These are phyloP conservation scores for Penicillium lividum DNA, from an alignment of 495 filamentous ascomycete genomes.

Conservation along the genomic window DNA sequence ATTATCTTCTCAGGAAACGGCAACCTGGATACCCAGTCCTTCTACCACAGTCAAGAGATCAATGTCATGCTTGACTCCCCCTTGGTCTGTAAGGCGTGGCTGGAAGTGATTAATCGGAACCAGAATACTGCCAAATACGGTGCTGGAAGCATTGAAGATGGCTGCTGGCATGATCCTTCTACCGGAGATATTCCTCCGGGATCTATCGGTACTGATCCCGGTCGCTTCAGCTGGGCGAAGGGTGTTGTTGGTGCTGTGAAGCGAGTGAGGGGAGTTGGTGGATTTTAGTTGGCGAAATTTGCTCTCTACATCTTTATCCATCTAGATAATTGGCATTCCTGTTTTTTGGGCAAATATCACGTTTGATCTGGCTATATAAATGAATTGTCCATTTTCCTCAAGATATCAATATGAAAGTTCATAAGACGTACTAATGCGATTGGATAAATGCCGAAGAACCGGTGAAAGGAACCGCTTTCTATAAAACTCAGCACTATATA, in stretches of 20 bases:
- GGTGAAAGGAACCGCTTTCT: neutral
- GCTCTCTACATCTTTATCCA: neutral
- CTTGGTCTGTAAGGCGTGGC: constrained; percentile 61
- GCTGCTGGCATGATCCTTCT: constrained; percentile 51
- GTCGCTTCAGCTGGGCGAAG: constrained; percentile 61
- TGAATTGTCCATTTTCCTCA: neutral
- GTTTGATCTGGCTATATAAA: neutral
- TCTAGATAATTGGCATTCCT: neutral
- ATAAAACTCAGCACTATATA: neutral
- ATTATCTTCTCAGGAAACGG: constrained; percentile 54
- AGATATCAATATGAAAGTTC: neutral
- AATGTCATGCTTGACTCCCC: constrained; percentile 71
- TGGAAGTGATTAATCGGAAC: constrained; percentile 60
- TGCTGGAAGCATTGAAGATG: constrained; percentile 52
- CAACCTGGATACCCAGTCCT: constrained; percentile 81
- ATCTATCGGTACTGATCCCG: constrained; percentile 60
- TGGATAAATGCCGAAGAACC: neutral
- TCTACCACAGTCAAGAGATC: constrained; percentile 74
- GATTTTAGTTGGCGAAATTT: constrained; percentile 41
- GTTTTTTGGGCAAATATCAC: neutral
- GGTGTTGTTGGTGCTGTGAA: constrained; percentile 63
- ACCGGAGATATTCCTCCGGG: constrained; percentile 57
- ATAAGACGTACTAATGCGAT: neutral
- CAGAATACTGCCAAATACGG: constrained; percentile 72
- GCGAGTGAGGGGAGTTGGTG: constrained; percentile 60